phyloP scores from a whole-genome alignment of 2,329 filamentous ascomycete genomes.

The Ophiostoma ips region DNA sequence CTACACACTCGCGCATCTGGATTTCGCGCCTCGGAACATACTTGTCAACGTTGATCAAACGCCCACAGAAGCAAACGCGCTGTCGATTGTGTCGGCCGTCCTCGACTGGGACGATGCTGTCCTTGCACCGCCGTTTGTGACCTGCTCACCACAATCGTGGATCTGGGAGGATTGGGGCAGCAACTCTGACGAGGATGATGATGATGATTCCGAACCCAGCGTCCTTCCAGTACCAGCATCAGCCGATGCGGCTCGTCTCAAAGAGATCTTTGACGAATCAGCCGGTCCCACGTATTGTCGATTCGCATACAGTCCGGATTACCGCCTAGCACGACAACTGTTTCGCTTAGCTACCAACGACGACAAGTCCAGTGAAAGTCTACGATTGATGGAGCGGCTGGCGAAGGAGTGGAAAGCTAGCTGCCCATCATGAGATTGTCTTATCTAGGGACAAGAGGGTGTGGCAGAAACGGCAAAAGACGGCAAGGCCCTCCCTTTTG shows the following conservation, averaged over 20 bases:
- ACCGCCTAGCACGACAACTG: neutral
- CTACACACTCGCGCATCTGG: neutral
- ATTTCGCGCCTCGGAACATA: neutral
- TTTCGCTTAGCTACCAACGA: neutral
- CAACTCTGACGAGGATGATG: too few species aligned
- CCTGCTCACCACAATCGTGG: neutral
- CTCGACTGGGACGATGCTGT: neutral
- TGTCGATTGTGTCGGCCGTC: neutral
- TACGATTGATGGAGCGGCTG: too few species aligned
- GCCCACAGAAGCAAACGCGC: neutral
- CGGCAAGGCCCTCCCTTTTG: too few species aligned
- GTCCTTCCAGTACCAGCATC: too few species aligned
- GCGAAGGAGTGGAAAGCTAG: too few species aligned
- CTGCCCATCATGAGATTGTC: too few species aligned
- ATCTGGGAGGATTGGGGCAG: neutral
- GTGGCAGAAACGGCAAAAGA: too few species aligned
- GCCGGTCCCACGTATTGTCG: neutral
- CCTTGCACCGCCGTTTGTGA: neutral
- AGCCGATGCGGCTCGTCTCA: neutral
- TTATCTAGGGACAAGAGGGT: too few species aligned
- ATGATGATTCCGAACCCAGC: too few species aligned
- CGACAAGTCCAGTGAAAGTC: too few species aligned
- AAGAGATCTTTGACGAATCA: neutral
- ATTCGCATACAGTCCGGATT: neutral
- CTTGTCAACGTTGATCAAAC: neutral